These are phyloP conservation scores for Centaurea solstitialis DNA, from an alignment of 129 eudicot species.

Conservation along the genomic window DNA sequence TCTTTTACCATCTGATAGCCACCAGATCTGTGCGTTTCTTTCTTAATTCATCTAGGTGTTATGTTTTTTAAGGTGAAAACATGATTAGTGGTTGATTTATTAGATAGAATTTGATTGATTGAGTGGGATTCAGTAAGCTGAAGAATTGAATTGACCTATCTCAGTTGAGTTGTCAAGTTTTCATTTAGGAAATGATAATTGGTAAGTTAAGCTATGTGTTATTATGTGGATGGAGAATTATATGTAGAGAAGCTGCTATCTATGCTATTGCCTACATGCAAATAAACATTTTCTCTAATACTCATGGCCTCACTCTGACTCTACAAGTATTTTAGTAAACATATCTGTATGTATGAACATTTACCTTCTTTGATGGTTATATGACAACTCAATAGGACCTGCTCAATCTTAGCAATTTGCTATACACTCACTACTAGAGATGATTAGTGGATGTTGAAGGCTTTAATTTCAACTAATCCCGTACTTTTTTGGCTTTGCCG, in stretches of 20 bases:
- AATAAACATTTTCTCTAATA: too few relatives aligned
- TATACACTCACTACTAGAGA: too few relatives aligned
- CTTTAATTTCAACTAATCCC: too few relatives aligned
- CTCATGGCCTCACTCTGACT: too few relatives aligned
- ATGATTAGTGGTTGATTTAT: not conserved
- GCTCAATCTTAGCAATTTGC: not conserved
- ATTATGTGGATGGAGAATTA: not conserved
- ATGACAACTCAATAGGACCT: not conserved
- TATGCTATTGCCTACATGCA: too few relatives aligned
- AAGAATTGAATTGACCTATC: not conserved
- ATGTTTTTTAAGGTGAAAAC: not conserved
- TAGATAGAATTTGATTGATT: not conserved
- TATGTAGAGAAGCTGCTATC: too few relatives aligned
- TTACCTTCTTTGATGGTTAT: not conserved
- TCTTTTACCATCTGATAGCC: too few relatives aligned
- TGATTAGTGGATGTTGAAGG: not conserved
- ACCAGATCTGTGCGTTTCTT: not conserved
- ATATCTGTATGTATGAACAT: not conserved
- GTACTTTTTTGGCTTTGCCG: not conserved
- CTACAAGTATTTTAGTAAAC: not conserved
- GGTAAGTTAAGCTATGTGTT: not conserved
- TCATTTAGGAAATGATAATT: not conserved
- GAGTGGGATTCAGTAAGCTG: not conserved
- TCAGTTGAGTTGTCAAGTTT: not conserved
- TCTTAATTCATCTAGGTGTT: not conserved